Evolutionary conservation across 768 basidiomycete species (phyloP).

Genomic region (Fistulinella prunicolor): DNA sequence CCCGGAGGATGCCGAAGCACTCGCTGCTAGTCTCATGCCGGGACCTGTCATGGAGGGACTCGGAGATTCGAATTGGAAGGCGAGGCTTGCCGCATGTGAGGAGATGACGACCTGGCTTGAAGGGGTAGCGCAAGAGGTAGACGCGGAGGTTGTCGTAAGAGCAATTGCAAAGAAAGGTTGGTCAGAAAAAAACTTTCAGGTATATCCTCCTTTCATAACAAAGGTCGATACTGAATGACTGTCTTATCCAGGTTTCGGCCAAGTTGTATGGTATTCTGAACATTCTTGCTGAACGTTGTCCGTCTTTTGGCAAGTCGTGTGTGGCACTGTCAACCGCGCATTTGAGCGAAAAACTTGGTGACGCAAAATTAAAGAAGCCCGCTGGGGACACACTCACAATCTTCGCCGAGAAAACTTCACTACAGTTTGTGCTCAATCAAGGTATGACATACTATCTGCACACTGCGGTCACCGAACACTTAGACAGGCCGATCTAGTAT

Average conservation of each 20-base stretch:
- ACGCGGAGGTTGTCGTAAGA: slow-evolving; percentile 86
- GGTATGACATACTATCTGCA: slow-evolving; percentile 46
- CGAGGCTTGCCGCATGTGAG: slow-evolving; percentile 80
- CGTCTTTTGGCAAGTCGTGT: slow-evolving; percentile 83
- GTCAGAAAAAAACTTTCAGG: slow-evolving; percentile 99
- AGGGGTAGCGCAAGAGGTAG: slow-evolving; percentile 57
- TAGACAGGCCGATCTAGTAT: slow-evolving; percentile 50
- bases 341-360: slow-evolving; percentile 91
- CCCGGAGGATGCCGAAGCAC: slow-evolving; percentile 86
- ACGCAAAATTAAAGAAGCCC: slow-evolving; percentile 94
- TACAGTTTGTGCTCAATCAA: slow-evolving; percentile 92
- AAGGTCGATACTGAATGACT: slow-evolving; percentile 8
- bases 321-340: slow-evolving; percentile 78
- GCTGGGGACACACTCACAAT: slow-evolving; percentile 81
- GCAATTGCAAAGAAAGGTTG: slow-evolving; percentile 91
- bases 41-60: slow-evolving; percentile 65
- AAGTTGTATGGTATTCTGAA: slow-evolving; percentile 82
- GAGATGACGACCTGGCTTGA: slow-evolving; percentile 85
- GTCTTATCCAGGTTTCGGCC: slow-evolving; percentile 66
- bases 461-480: slow-evolving; percentile 11
- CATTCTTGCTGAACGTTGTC: slow-evolving; percentile 71
- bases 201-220: slow-evolving; percentile 28
- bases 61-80: slow-evolving; percentile 92
- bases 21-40: slow-evolving; percentile 74
- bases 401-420: slow-evolving; percentile 89